Percentiles rank a stretch among this genome's conserved stretches.
Evolutionary conservation across 495 filamentous ascomycete species (phyloP).

Genomic region (Melanomma pulvis-pyrius): DNA sequence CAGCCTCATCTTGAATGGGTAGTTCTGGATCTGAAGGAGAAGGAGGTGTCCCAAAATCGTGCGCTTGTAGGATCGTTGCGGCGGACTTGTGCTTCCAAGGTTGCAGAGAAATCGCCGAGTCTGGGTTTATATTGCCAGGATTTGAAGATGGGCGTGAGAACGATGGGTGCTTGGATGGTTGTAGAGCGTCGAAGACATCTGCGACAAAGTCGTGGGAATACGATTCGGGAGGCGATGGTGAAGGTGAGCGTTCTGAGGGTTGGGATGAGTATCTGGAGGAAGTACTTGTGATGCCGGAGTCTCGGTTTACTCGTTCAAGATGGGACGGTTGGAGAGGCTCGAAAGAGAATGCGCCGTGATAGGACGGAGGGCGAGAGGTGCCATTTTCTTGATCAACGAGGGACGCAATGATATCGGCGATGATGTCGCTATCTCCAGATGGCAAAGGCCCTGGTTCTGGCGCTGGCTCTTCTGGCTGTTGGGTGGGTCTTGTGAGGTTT

Average conservation of each 20-base stretch:
- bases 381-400: not conserved
- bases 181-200: not conserved
- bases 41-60: not conserved
- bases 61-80: not conserved
- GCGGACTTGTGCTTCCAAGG: not conserved
- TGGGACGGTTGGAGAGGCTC: not conserved
- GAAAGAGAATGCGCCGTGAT: not conserved
- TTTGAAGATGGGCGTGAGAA: not conserved
- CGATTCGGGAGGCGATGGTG: not conserved
- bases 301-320: not conserved
- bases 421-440: slow-evolving; percentile 4
- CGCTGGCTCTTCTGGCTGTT: not conserved
- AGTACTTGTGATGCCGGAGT: not conserved
- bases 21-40: not conserved
- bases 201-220: not conserved
- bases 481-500: not conserved
- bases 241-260: not conserved
- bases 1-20: not conserved
- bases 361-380: not conserved
- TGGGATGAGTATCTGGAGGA: not conserved
- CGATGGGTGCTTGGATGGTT: not conserved
- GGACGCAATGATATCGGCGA: slow-evolving; percentile 3
- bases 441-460: not conserved
- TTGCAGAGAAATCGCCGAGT: not conserved
- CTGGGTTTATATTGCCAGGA: not conserved